A percentile compares a stretch with the other conserved stretches of the same genome.
Conservation (phyloP, 305 asterid genomes). For the Fraxinus nigra region DNA sequence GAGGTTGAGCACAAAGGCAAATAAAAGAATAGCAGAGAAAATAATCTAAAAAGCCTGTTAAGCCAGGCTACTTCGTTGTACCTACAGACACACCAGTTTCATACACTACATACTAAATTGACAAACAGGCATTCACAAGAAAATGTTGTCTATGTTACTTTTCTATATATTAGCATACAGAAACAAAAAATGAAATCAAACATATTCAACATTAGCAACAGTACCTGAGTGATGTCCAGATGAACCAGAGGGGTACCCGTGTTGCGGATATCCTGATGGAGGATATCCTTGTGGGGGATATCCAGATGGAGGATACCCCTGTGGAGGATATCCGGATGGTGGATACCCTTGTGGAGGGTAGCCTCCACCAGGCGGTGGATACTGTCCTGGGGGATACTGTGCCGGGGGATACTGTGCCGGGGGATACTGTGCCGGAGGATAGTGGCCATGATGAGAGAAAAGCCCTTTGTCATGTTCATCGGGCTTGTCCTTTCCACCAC, state of each 20-base stretch:
- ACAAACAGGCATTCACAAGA: not conserved
- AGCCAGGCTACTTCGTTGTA: not conserved
- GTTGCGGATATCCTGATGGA: conserved; percentile 46
- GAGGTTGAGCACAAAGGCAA: not conserved
- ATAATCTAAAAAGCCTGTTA: not conserved
- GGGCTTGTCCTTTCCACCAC: conserved; percentile 58
- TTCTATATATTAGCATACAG: not conserved
- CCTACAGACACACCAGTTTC: not conserved
- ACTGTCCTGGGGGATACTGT: conserved; percentile 32
- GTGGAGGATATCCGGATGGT: conserved; percentile 39
- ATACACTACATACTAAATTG: not conserved
- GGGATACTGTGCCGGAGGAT: conserved; percentile 32
- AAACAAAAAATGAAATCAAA: not conserved
- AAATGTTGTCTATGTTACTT: not conserved
- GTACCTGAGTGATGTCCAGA: conserved; percentile 42
- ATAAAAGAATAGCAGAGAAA: not conserved
- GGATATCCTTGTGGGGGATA: conserved; percentile 56
- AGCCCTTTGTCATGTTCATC: conserved; percentile 29
- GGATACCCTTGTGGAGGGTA: conserved; percentile 68
- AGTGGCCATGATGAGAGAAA: conserved; percentile 26
- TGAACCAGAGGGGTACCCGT: conserved; percentile 48
- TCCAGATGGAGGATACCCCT: conserved; percentile 53
- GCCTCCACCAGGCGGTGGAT: conserved; percentile 50
- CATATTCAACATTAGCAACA: not conserved
- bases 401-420: conserved; percentile 25